These are phyloP conservation scores for Cladosporium austrohemisphaericum DNA, from an alignment of 2,329 filamentous ascomycete species.

Conservation along the genomic window DNA sequence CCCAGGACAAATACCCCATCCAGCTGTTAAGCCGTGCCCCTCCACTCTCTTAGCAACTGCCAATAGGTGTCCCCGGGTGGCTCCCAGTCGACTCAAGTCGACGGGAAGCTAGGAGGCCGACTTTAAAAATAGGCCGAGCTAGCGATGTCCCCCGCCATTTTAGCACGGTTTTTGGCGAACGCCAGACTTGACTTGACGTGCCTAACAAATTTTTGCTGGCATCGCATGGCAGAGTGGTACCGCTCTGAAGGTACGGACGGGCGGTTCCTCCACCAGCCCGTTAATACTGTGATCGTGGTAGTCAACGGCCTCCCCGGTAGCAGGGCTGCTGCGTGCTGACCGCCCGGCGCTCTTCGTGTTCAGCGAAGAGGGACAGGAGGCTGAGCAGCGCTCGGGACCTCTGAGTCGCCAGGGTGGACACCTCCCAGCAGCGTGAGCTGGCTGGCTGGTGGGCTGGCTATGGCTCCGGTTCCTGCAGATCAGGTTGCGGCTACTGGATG, in stretches of 20 bases:
- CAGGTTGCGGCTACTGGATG: slow-evolving; percentile 5
- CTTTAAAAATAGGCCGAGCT: slow-evolving; percentile 1
- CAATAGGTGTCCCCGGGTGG: not conserved
- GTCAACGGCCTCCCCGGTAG: slow-evolving; percentile 1
- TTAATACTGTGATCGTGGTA: too few species aligned
- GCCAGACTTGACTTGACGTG: not conserved
- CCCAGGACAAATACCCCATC: not conserved
- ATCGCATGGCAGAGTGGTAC: not conserved
- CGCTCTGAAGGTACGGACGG: not conserved
- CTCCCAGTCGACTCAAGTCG: not conserved
- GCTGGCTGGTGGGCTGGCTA: not conserved
- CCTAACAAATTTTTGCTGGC: slow-evolving; percentile 10
- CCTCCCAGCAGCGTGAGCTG: not conserved
- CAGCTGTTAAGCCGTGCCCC: not conserved
- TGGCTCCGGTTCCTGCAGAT: slow-evolving; percentile 14
- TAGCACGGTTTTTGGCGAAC: slow-evolving; percentile 12
- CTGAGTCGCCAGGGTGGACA: not conserved
- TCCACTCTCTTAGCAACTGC: not conserved
- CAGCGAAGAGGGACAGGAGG: slow-evolving; percentile 6
- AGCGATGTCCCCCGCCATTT: not conserved
- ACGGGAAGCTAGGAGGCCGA: not conserved
- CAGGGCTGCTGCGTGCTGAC: not conserved
- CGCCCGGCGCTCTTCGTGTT: not conserved
- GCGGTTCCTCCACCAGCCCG: too few species aligned
- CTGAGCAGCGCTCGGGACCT: slow-evolving; percentile 7